Percentiles rank a stretch among this genome's conserved stretches.
phyloP scores from a whole-genome alignment of 2,329 filamentous ascomycete species.

The Diaporthe citrichinensis region DNA sequence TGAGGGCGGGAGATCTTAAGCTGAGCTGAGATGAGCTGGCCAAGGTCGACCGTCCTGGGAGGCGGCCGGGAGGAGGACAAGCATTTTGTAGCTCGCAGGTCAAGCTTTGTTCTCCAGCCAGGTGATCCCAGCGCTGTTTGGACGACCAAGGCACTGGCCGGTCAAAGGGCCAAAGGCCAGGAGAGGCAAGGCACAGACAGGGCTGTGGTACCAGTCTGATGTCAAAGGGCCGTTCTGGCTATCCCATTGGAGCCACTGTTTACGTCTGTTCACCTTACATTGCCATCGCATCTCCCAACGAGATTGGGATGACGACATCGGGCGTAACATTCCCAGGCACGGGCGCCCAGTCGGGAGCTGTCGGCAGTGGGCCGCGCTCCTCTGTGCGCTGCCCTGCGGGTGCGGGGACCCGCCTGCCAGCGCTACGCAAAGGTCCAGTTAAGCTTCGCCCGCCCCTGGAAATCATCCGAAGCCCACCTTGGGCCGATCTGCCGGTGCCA shows the following conservation, averaged over 20 bases:
- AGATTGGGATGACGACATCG: conserved; percentile 32
- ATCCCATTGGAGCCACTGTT: not conserved
- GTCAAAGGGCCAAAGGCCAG: not conserved
- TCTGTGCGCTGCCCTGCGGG: not conserved
- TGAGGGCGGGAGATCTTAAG: not conserved
- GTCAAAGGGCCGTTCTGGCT: conserved; percentile 9
- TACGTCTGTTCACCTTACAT: not conserved
- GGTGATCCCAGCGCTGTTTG: not conserved
- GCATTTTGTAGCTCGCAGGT: conserved; percentile 26
- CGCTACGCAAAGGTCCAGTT: not conserved
- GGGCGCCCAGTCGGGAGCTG: conserved; percentile 10
- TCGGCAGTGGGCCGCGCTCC: not conserved
- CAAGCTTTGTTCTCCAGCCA: conserved; percentile 10
- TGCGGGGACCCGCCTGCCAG: conserved; percentile 5
- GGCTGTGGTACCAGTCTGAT: conserved; percentile 22
- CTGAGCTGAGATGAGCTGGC: conserved; percentile 5
- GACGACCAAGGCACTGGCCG: not conserved
- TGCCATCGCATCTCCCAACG: not conserved
- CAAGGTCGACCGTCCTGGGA: not conserved
- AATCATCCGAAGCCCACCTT: conserved; percentile 18
- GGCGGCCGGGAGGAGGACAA: not conserved
- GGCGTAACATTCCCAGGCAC: conserved; percentile 8
- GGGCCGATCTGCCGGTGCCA: conserved; percentile 8
- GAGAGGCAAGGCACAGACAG: not conserved
- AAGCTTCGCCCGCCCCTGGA: conserved; percentile 23